These are phyloP conservation scores for Ilyonectria sp. DNA, from an alignment of 2,329 filamentous ascomycete genomes.

Conservation along the genomic window DNA sequence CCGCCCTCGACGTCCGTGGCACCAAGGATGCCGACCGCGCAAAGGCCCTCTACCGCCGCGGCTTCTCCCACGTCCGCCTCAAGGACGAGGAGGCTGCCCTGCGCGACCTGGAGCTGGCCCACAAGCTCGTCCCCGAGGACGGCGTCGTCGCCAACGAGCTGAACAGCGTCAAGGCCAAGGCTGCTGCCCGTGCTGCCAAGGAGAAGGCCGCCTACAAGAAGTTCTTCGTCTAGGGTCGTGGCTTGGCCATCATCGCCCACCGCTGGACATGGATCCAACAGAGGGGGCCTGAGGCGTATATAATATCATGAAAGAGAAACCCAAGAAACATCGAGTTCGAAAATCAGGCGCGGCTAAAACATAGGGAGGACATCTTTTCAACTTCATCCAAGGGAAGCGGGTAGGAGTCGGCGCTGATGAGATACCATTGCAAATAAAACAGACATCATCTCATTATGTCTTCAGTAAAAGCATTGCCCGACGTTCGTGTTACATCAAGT, in stretches of 20 bases:
- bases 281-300: constrained; percentile 25
- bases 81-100: constrained; percentile 90
- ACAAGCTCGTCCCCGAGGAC: constrained; percentile 82
- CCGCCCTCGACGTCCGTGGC: constrained; percentile 78
- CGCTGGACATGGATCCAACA: background rate
- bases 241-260: background rate
- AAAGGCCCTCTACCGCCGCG: constrained; percentile 91
- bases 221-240: constrained; percentile 75
- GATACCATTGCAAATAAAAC: constrained; percentile 49
- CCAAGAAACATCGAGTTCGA: constrained; percentile 25
- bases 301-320: constrained; percentile 28
- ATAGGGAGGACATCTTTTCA: constrained; percentile 42
- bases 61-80: constrained; percentile 78
- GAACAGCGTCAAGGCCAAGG: constrained; percentile 81
- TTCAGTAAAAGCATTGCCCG: background rate
- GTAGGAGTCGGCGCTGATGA: constrained; percentile 50
- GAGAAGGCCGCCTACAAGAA: constrained; percentile 95
- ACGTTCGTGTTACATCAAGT: background rate
- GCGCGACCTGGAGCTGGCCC: constrained; percentile 81
- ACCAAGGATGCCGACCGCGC: constrained; percentile 84
- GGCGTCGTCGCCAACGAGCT: constrained; percentile 83
- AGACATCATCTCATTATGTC: constrained; percentile 6
- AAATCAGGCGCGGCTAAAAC: constrained; percentile 29
- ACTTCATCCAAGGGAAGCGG: constrained; percentile 45
- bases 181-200: constrained; percentile 82